Evolutionary conservation across 2,329 filamentous ascomycete species (phyloP).

Genomic region (Ceratocystis cacaofunesta): DNA sequence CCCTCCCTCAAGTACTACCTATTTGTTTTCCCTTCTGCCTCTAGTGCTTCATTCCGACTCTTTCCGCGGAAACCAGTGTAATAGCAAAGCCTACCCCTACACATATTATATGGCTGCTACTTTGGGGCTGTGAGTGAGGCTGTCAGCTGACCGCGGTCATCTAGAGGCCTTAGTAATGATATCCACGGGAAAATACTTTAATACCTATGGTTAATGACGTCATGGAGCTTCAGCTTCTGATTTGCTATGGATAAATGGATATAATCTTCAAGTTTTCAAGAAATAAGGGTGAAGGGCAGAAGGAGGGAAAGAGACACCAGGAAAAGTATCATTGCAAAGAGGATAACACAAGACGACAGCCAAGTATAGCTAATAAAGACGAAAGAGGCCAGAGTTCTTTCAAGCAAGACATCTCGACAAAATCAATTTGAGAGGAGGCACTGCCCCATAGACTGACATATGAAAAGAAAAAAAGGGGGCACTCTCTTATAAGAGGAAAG

Average conservation of each 20-base stretch:
- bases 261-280: neutral
- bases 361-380: neutral
- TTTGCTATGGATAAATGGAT: neutral
- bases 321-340: constrained; percentile 5
- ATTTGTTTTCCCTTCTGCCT: neutral
- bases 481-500: neutral
- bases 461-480: neutral
- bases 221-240: neutral
- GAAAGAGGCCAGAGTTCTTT: neutral
- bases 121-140: neutral
- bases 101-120: neutral
- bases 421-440: neutral
- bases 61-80: neutral
- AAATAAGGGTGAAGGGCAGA: neutral
- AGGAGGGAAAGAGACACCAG: constrained; percentile 6
- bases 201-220: neutral
- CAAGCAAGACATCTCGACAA: neutral
- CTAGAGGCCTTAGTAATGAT: too few species aligned
- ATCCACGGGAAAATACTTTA: neutral
- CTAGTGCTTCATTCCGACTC: neutral
- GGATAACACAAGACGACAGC: neutral
- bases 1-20: too few species aligned
- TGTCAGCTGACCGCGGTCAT: neutral
- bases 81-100: neutral
- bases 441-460: neutral